Evolutionary conservation across 106 monocot species (phyloP).

Genomic region (Dioscorea alata): DNA sequence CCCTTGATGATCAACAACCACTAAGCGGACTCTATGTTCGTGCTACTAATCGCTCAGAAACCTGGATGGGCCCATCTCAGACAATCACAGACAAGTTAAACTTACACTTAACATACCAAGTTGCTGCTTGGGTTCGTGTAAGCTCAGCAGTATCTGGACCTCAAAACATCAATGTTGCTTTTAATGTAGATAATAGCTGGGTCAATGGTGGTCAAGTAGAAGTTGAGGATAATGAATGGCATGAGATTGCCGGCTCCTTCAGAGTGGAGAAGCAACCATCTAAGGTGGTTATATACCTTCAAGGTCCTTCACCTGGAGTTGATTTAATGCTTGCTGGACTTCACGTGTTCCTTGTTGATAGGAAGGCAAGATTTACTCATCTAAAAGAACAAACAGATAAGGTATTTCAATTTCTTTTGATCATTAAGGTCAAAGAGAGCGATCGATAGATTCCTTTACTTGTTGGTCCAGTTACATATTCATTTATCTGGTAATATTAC

Average conservation of each 20-base stretch:
- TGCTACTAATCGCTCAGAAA: slow-evolving; percentile 48
- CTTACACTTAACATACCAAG: slow-evolving; percentile 59
- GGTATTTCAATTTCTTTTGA: slow-evolving; percentile 29
- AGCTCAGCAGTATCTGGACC: slow-evolving; percentile 34
- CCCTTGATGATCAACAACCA: slow-evolving; percentile 26
- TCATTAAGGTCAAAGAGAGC: not conserved
- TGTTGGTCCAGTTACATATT: not conserved
- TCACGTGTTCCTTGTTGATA: slow-evolving; percentile 67
- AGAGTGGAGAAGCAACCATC: slow-evolving; percentile 73
- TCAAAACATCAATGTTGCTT: slow-evolving; percentile 68
- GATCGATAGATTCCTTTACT: not conserved
- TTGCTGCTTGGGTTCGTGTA: slow-evolving; percentile 81
- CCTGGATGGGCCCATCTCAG: slow-evolving; percentile 95
- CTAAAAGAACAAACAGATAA: slow-evolving; percentile 82
- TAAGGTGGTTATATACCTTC: slow-evolving; percentile 73
- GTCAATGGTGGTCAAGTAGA: slow-evolving; percentile 80
- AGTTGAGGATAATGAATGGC: slow-evolving; percentile 50
- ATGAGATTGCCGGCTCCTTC: slow-evolving; percentile 79
- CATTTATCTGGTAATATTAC: not conserved
- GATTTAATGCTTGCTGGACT: slow-evolving; percentile 73
- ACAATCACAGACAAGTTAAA: slow-evolving; percentile 56
- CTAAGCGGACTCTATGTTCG: slow-evolving; percentile 49
- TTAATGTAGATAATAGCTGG: slow-evolving; percentile 70
- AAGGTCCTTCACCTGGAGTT: slow-evolving; percentile 69
- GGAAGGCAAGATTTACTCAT: slow-evolving; percentile 56